Conservation (phyloP, 352 stramenopile species). For the Lagenidium giganteum region DNA sequence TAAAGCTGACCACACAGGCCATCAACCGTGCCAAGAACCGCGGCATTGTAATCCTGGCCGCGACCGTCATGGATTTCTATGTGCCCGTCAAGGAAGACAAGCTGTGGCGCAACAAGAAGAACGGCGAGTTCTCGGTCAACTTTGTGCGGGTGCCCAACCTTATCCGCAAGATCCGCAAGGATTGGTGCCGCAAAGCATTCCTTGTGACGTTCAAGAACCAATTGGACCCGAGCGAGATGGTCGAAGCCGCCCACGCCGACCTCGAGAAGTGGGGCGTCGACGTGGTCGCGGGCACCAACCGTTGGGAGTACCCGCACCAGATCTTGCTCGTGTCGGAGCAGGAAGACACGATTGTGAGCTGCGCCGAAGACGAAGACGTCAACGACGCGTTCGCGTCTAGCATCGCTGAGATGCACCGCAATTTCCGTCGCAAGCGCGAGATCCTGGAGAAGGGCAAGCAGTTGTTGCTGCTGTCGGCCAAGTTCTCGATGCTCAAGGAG, state of each 20-base stretch:
- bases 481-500: constrained; percentile 80
- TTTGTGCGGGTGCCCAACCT: constrained; percentile 67
- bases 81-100: constrained; percentile 26
- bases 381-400: constrained; percentile 59
- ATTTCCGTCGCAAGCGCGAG: constrained; percentile 51
- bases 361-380: constrained; percentile 53
- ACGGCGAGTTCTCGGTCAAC: constrained; percentile 61
- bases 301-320: constrained; percentile 38
- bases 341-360: constrained; percentile 65
- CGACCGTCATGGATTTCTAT: constrained; percentile 72
- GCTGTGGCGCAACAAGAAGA: no score
- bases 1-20: constrained; percentile 37
- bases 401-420: constrained; percentile 55
- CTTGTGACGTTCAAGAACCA: constrained; percentile 64
- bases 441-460: constrained; percentile 64
- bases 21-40: constrained; percentile 42
- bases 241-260: constrained; percentile 47
- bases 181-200: constrained; percentile 67
- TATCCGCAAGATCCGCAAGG: constrained; percentile 64
- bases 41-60: constrained; percentile 50
- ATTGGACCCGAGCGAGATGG: constrained; percentile 41
- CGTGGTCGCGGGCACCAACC: constrained; percentile 54
- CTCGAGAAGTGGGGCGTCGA: constrained; percentile 71
- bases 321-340: constrained; percentile 66
- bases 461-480: constrained; percentile 63